Evolutionary conservation across 805 yeast species (phyloP), one percentile per base, ranked within the genome.

Genomic region (Saturnispora serradocipensis): DNA sequence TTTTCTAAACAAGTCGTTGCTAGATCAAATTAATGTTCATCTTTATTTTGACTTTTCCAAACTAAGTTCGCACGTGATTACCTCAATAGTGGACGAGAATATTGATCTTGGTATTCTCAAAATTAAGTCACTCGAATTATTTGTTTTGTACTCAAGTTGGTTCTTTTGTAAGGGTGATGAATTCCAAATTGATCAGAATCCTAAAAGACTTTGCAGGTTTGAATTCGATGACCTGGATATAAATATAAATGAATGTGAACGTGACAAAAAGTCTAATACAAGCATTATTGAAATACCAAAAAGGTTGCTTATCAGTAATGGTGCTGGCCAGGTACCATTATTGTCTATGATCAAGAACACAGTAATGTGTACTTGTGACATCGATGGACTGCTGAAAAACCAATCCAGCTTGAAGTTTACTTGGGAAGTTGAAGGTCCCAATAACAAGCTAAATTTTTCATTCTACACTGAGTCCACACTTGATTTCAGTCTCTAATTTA

Each of bases 101-200:
- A 49, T 13, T 16, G 51, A 46, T 25, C 28, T 49, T 20, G 47
- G 51, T 13, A n/a, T 49, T 2, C 35, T 49, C 20, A 20, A 49
- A 27, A 43, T 43, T 13, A 46, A 49, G 9, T 49, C 51, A 18
- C 38, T 43, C 3, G 28, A 43, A 11, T 10, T 49, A 8, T 32
- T 22, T 9, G 28, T 49, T 18, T 16, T 35, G 7, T 49, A 36
- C 18, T 22, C 38, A n/a, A 38, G 42, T 38, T 18, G 20, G 6
- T 20, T 15, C n/a, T 13, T 3, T n/a, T 30, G 15, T 18, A 16
- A 38, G 15, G 42, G 22, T 38, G 42, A 38, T 10, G 42, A 38
- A 38, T 38, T 18, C 6, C 15, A 38, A 18, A 5, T 38, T 38
- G 27, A 28, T 11, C 40, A 42, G 20, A 3, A 5, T 5, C 38